phyloP scores from a whole-genome alignment of 1,284 basidiomycete species.

The Porphyrellus sp. region DNA sequence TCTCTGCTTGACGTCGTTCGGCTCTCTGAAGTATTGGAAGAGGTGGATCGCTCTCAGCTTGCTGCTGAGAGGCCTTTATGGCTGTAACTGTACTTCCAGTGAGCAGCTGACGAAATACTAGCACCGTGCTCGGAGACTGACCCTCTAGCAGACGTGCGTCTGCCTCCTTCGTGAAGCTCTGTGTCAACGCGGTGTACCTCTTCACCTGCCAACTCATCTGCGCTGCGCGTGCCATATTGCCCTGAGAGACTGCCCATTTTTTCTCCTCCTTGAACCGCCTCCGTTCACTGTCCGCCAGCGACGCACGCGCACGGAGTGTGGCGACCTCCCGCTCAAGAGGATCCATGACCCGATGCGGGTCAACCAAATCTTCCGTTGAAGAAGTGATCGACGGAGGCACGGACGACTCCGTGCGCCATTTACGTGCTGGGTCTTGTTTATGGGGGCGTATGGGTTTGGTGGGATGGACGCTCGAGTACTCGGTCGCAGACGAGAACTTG shows the following conservation, averaged over 20 bases:
- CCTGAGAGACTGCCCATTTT: slow-evolving; percentile 77
- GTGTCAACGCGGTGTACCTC: slow-evolving; percentile 71
- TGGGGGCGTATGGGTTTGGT: slow-evolving; percentile 30
- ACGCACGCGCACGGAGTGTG: slow-evolving; percentile 66
- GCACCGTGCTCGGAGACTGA: slow-evolving; percentile 27
- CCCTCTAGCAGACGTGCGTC: slow-evolving; percentile 70
- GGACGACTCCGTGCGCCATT: slow-evolving; percentile 30
- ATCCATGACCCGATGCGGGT: slow-evolving; percentile 55
- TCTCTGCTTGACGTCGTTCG: slow-evolving; percentile 24
- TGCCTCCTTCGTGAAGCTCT: slow-evolving; percentile 75
- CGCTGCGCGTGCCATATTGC: slow-evolving; percentile 65
- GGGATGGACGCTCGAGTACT: slow-evolving; percentile 17
- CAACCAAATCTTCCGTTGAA: slow-evolving; percentile 58
- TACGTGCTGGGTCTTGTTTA: slow-evolving; percentile 32
- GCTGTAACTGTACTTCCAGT: slow-evolving; percentile 26
- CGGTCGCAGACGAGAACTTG: slow-evolving; percentile 33
- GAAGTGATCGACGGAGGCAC: slow-evolving; percentile 45
- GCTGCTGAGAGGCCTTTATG: slow-evolving; percentile 26
- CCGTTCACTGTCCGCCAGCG: slow-evolving; percentile 75
- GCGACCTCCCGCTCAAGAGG: slow-evolving; percentile 68
- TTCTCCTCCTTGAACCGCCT: slow-evolving; percentile 77
- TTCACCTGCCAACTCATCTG: slow-evolving; percentile 81
- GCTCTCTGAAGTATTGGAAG: slow-evolving; percentile 25
- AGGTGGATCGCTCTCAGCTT: slow-evolving; percentile 8
- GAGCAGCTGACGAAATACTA: slow-evolving; percentile 8